phyloP scores from a whole-genome alignment of 495 filamentous ascomycete species.

The Hyaloscypha finlandica region DNA sequence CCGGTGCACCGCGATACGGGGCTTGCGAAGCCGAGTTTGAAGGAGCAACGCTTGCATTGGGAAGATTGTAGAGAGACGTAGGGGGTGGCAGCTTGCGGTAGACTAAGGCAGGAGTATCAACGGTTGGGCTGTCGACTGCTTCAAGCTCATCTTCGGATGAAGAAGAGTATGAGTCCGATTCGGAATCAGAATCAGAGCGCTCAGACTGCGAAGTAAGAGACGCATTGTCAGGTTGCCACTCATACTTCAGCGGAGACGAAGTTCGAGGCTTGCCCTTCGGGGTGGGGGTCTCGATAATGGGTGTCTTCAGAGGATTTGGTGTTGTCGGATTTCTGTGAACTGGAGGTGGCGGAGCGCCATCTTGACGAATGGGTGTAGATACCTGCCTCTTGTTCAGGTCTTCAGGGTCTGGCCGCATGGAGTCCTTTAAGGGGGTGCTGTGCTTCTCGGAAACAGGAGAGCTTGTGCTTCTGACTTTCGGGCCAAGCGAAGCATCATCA shows the following conservation, averaged over 20 bases:
- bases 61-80: slow-evolving; percentile 45
- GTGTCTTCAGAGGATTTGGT: slow-evolving; percentile 42
- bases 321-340: slow-evolving; percentile 48
- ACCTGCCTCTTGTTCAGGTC: slow-evolving; percentile 39
- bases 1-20: slow-evolving; percentile 57
- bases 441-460: slow-evolving; percentile 1
- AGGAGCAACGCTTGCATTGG: slow-evolving; percentile 60
- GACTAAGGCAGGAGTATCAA: slow-evolving; percentile 10
- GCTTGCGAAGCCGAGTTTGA: slow-evolving; percentile 78
- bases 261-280: slow-evolving; percentile 57
- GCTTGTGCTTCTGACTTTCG: neutral
- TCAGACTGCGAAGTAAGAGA: slow-evolving; percentile 45
- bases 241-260: slow-evolving; percentile 95
- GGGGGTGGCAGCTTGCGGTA: slow-evolving; percentile 18
- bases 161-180: slow-evolving; percentile 44
- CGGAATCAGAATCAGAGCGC: slow-evolving; percentile 40
- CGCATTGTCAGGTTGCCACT: slow-evolving; percentile 90
- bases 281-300: slow-evolving; percentile 47
- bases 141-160: slow-evolving; percentile 49
- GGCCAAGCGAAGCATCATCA: neutral
- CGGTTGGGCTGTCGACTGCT: slow-evolving; percentile 5
- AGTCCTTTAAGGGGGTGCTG: slow-evolving; percentile 23
- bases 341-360: slow-evolving; percentile 43
- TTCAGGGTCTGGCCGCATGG: slow-evolving; percentile 22
- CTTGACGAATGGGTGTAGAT: slow-evolving; percentile 33